Evolutionary conservation across 345 rosid genomes (phyloP).

Genomic region (Mangifera indica): DNA sequence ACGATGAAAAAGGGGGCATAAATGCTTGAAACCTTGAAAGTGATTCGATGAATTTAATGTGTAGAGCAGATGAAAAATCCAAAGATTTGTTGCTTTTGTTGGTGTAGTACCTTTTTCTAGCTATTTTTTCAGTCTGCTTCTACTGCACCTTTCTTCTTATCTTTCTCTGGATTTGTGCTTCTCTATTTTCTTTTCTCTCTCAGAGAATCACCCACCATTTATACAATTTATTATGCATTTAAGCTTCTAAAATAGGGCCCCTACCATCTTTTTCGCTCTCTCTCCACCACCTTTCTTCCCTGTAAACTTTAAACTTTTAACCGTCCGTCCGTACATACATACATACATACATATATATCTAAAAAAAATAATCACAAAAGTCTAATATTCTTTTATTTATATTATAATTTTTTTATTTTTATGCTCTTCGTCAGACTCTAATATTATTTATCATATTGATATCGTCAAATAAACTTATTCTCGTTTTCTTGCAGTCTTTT

Average conservation of each 20-base stretch:
- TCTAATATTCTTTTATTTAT: no score
- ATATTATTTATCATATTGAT: no score
- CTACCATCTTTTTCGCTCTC: constrained; percentile 10
- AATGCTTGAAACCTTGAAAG: constrained; percentile 24
- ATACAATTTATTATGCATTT: constrained; percentile 16
- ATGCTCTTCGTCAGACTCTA: background rate
- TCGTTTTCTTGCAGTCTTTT: no score
- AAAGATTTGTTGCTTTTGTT: constrained; percentile 16
- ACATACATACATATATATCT: no score
- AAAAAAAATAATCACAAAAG: no score
- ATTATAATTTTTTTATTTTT: no score
- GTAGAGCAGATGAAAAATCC: constrained; percentile 8
- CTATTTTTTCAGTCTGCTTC: background rate
- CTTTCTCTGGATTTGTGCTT: constrained; percentile 32
- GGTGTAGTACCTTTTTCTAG: background rate
- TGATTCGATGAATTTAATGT: constrained; percentile 34
- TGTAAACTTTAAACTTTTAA: no score
- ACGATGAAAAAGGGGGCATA: constrained; percentile 14
- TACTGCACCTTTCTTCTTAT: background rate
- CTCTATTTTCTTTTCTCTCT: background rate
- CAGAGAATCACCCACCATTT: constrained; percentile 4
- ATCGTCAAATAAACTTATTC: no score
- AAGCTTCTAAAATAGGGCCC: background rate
- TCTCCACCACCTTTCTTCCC: background rate
- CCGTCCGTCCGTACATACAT: no score